phyloP scores from a whole-genome alignment of 2,329 filamentous ascomycete genomes.

The Neospermospora avenae region DNA sequence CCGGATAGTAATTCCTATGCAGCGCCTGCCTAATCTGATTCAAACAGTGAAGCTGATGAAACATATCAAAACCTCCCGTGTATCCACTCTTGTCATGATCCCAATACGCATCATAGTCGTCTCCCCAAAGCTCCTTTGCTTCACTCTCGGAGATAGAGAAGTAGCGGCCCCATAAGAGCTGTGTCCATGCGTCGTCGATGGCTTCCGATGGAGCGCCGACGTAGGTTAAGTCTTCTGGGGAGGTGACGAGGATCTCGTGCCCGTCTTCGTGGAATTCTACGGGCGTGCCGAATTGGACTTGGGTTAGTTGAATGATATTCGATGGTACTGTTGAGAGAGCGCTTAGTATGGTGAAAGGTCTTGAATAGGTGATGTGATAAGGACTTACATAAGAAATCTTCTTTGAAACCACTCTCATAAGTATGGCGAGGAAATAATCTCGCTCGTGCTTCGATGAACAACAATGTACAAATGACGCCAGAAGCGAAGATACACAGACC shows the following conservation, averaged over 20 bases:
- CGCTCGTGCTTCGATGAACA: too few species aligned
- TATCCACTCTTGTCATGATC: not conserved
- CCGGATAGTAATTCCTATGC: not conserved
- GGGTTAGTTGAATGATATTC: not conserved
- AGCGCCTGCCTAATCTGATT: not conserved
- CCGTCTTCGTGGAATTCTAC: not conserved
- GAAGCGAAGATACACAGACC: too few species aligned
- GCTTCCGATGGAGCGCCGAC: not conserved
- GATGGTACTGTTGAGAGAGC: not conserved
- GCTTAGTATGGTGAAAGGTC: too few species aligned
- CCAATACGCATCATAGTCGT: not conserved
- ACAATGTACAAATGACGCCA: too few species aligned
- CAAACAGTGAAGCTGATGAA: slow-evolving; percentile 1
- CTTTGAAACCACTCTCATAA: too few species aligned
- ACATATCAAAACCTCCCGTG: slow-evolving; percentile 3
- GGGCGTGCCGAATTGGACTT: not conserved
- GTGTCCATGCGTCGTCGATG: not conserved
- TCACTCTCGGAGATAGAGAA: not conserved
- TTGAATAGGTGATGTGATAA: too few species aligned
- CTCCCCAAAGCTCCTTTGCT: not conserved
- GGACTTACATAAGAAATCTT: too few species aligned
- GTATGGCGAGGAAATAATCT: too few species aligned
- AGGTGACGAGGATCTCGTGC: not conserved
- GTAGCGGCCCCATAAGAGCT: not conserved
- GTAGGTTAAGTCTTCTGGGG: not conserved